Conservation (phyloP, 495 filamentous ascomycete species). For the Podospora fimiseda region DNA sequence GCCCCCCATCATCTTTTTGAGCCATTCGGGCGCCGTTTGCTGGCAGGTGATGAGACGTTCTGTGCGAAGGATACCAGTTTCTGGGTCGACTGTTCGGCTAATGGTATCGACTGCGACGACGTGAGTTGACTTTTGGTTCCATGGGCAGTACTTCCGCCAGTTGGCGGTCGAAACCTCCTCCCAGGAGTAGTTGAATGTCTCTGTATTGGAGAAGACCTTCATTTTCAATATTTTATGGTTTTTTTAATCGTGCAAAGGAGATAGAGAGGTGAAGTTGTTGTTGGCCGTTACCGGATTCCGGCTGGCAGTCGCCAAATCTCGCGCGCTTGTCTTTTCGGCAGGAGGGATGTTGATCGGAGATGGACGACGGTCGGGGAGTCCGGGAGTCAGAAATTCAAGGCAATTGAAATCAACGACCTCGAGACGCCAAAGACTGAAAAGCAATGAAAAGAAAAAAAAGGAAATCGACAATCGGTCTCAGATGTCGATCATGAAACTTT, state of each 20-base stretch:
- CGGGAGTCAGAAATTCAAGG: background rate
- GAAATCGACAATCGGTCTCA: background rate
- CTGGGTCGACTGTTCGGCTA: constrained; percentile 68
- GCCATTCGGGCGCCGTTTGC: constrained; percentile 83
- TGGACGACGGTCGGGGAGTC: background rate
- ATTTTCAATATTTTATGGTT: constrained; percentile 43
- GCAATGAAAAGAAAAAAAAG: constrained; percentile 1
- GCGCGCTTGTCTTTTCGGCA: too few relatives aligned
- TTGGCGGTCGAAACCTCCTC: constrained; percentile 98
- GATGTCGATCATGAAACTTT: too few relatives aligned
- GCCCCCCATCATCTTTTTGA: constrained; percentile 66
- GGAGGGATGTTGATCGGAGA: background rate
- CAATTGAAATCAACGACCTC: background rate
- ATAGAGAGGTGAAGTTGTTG: background rate
- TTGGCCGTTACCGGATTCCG: background rate
- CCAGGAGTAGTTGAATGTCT: constrained; percentile 96
- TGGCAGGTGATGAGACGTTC: constrained; percentile 95
- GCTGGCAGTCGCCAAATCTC: background rate
- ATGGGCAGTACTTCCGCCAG: constrained; percentile 97
- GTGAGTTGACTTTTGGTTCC: constrained; percentile 93
- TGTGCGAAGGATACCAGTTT: constrained; percentile 85
- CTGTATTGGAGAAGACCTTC: constrained; percentile 87
- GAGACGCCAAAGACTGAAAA: constrained; percentile 2
- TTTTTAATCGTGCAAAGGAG: background rate
- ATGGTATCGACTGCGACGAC: constrained; percentile 93